Base-by-base conservation (phyloP, 805 yeast genomes). In the Cyberlindnera nakhonratchasimensis region DNA sequence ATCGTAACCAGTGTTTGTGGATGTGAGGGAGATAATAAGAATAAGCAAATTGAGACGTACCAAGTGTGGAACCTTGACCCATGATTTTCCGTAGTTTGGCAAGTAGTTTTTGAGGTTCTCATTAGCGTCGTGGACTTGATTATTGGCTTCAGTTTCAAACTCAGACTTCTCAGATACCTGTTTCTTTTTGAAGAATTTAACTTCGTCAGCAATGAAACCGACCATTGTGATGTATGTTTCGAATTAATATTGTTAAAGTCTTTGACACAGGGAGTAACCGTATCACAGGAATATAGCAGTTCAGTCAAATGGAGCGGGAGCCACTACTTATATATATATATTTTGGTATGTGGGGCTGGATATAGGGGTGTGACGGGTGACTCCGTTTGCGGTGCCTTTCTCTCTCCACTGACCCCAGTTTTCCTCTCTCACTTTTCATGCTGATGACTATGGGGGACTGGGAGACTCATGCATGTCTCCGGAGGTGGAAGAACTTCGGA, bases 1-100 rank as follows among this genome's bases (percentile, higher is more conserved):
- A 57, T 72, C 77, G 46, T 65, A 72, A 46, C 77, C 76, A 32
- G 64, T 68, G 49, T 71, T 72, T 37, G 77, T 69, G 10, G 79
- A 69, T 20, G 75, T 64, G 31, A 74, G 57, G 19, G 76, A 66
- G 42, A 69, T 62, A 22, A 72, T 58, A 30, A 71, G 57, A 23
- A 75, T 55, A 6, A 65, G 53, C 28, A 60, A 47, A 46, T 69
- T 66, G 46, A 77, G 62, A 23, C 47, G 45, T 4, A 64, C 35
- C 39, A 76, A 55, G 50, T 73, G 72, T 9, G 64, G 62, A 13
- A 66, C 66, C 21, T 48, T 50, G 45, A 42, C 57, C 71, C 71
- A 69, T 8, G 60, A 51, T 34, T 54, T 57, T 12, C 57, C 61
- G 42, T 44, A 47, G 21, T 48, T 38, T 23, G 60, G 60, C n/a